Base-by-base conservation (phyloP, 129 eudicot species). In the Escallonia herrerae region DNA sequence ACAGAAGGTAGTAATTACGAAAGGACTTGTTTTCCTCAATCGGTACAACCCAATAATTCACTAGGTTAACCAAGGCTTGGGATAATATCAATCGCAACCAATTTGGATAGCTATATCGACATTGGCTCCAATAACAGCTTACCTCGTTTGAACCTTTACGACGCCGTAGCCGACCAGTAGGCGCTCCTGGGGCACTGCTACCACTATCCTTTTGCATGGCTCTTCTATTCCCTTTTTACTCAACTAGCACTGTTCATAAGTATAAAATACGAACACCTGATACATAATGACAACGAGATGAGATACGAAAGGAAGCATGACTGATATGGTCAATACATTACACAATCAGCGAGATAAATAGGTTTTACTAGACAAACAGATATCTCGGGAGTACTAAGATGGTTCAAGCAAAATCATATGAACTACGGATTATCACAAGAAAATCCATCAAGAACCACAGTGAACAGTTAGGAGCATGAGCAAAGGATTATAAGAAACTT, bases 71-170 rank as follows among this genome's bases (percentile, higher is more conserved):
- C 15, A 45, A 15, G 15, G 67, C 46, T 46, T 63, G 3, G 46
- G 7, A 63, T 5, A 4, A 14, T 37, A 2, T 1, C 41, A 46
- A 44, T 15, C 22, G 39, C 11, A 63, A 15, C 52, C 5, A 47
- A 2, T 44, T 63, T 46, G 41, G 37, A 63, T 45, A 9, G 22
- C 15, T 6, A 63, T 45, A 53, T 44, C 33, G 41, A 44, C 46
- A 13, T 55, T 41, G 43, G 48, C 6, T 50, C 33, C 60, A n/a
- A 47, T 7, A 49, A 46, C 50, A 41, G 58, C 50, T 55, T 69
- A 84, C 90, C 82, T 84, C 90, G 62, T 74, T 84, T 46, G 83
- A 84, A 59, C 80, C 81, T 74, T 63, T 84, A 22, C 90, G 90
- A 9, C 83, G 77, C 9, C 90, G 83, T 64, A 81, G 45, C 43